Percentiles rank a stretch among this genome's conserved stretches.
phyloP scores from a whole-genome alignment of 139 green algal genomes.

The Coccomyxa sp. region DNA sequence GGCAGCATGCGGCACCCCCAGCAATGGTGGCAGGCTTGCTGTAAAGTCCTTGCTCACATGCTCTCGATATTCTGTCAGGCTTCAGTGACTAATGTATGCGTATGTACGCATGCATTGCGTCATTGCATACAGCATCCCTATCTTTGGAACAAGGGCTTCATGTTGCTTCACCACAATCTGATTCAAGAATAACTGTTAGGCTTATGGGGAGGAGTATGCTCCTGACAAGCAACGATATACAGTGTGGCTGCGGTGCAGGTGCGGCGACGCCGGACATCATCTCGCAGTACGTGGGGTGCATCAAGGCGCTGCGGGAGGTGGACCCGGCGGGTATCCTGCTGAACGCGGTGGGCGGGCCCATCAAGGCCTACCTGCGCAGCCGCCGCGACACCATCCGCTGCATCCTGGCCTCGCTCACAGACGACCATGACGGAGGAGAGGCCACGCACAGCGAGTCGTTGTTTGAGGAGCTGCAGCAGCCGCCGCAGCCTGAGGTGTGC shows the following conservation, averaged over 20 bases:
- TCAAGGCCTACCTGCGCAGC: conserved; percentile 36
- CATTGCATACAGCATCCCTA: too few relatives aligned
- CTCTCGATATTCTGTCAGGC: too few relatives aligned
- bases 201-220: too few relatives aligned
- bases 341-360: conserved; percentile 63
- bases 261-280: conserved; percentile 89
- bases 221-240: too few relatives aligned
- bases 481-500: conserved; percentile 10
- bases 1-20: too few relatives aligned
- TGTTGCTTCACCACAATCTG: not conserved
- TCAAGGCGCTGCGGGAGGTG: conserved; percentile 65
- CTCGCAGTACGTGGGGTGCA: conserved; percentile 82
- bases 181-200: too few relatives aligned
- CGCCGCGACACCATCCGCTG: conserved; percentile 82
- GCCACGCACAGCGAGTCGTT: conserved; percentile 30
- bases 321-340: conserved; percentile 65
- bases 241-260: conserved; percentile 41
- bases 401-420: conserved; percentile 90
- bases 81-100: too few relatives aligned
- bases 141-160: too few relatives aligned
- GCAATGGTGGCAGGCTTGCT: too few relatives aligned
- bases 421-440: conserved; percentile 40
- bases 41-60: too few relatives aligned
- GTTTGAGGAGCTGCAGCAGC: conserved; percentile 62
- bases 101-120: too few relatives aligned